A percentile compares a stretch with the other conserved stretches of the same genome.
These are phyloP conservation scores for Paratinospora sagittata DNA, from an alignment of 164 flowering plant species.

Conservation along the genomic window DNA sequence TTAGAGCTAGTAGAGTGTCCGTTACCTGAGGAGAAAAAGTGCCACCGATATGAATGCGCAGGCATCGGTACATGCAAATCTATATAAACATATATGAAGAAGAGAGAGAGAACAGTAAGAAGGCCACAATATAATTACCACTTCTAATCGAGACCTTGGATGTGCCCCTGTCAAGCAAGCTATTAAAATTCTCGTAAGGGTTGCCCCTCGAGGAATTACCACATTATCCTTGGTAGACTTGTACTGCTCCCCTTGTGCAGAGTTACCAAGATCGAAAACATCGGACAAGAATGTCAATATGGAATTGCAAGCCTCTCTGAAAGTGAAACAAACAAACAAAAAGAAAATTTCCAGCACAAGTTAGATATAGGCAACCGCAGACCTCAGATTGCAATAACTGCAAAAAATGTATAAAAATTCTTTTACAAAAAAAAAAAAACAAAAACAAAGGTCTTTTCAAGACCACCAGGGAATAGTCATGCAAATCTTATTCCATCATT, in stretches of 20 bases:
- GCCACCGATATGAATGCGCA: neutral
- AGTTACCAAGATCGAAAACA: slow-evolving; percentile 69
- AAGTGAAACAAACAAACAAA: neutral
- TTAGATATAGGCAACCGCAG: neutral
- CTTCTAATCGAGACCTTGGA: slow-evolving; percentile 79
- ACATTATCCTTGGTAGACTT: slow-evolving; percentile 58
- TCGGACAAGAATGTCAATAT: slow-evolving; percentile 87
- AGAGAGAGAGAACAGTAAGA: neutral
- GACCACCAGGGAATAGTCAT: neutral
- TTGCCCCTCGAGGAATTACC: slow-evolving; percentile 77
- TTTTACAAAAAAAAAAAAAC: neutral
- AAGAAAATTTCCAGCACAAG: neutral
- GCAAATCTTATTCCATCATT: too few relatives aligned
- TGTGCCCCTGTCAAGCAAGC: slow-evolving; percentile 95
- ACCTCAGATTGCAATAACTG: neutral
- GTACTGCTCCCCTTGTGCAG: slow-evolving; percentile 44
- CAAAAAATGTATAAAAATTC: neutral
- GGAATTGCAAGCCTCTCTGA: slow-evolving; percentile 94
- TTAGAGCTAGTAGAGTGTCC: slow-evolving; percentile 56
- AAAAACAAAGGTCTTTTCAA: neutral
- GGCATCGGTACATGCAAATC: too few relatives aligned
- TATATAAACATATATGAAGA: neutral
- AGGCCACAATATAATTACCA: slow-evolving; percentile 36
- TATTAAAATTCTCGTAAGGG: slow-evolving; percentile 67
- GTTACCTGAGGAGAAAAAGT: slow-evolving; percentile 46